Percentiles rank a stretch among this genome's conserved stretches.
These are phyloP conservation scores for Quercus variabilis DNA, from an alignment of 306 rosid genomes.

Conservation along the genomic window DNA sequence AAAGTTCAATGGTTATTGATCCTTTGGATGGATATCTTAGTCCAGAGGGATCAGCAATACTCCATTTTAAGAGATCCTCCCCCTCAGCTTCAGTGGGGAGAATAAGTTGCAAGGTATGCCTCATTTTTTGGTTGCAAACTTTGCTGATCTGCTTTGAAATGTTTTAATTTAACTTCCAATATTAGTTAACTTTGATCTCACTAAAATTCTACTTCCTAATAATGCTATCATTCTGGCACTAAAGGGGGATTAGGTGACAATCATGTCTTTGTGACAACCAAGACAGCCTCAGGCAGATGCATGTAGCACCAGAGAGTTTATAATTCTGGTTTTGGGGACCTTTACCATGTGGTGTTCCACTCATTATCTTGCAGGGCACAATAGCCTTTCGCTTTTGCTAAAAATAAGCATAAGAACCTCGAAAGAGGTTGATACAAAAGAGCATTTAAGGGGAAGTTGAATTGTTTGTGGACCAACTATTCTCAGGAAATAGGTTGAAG, in stretches of 20 bases:
- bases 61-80: slow-evolving; percentile 72
- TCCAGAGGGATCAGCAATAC: slow-evolving; percentile 74
- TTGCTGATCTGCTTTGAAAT: background rate
- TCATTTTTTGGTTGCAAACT: slow-evolving; percentile 17
- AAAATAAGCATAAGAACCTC: background rate
- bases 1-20: slow-evolving; percentile 53
- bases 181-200: background rate
- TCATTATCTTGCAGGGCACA: background rate
- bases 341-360: background rate
- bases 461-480: background rate
- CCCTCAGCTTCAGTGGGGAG: slow-evolving; percentile 58
- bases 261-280: background rate
- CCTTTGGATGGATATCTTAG: slow-evolving; percentile 81
- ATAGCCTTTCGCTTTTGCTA: background rate
- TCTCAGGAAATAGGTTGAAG: background rate
- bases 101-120: slow-evolving; percentile 86
- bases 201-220: background rate
- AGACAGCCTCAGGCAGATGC: background rate
- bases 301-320: background rate
- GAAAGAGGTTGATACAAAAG: background rate
- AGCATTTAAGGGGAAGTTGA: background rate
- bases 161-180: background rate
- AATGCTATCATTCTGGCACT: background rate
- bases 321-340: background rate
- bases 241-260: background rate